These are phyloP conservation scores for Saccharomyces uvarum DNA, from an alignment of 1,139 yeast genomes.

Conservation along the genomic window DNA sequence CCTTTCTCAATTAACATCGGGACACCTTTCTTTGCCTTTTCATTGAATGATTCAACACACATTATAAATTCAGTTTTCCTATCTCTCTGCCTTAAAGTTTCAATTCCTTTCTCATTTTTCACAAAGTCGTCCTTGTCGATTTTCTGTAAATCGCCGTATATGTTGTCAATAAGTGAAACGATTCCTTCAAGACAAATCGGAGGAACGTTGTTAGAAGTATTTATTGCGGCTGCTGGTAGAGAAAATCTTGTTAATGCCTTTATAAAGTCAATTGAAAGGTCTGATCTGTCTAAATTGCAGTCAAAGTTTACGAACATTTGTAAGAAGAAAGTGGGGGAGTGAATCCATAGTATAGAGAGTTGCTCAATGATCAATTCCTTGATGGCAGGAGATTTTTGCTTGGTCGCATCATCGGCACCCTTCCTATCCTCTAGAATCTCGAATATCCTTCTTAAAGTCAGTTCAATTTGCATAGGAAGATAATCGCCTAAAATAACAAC, in stretches of 20 bases:
- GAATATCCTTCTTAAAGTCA: constrained; percentile 51
- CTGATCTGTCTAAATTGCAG: constrained; percentile 81
- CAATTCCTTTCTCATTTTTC: constrained; percentile 8
- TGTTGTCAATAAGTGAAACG: constrained; percentile 56
- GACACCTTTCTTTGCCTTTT: constrained; percentile 68
- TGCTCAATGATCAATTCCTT: constrained; percentile 81
- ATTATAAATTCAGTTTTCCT: constrained; percentile 64
- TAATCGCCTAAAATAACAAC: constrained; percentile 49
- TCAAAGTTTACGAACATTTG: constrained; percentile 74
- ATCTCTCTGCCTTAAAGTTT: constrained; percentile 38
- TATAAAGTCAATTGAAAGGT: constrained; percentile 58
- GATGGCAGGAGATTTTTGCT: constrained; percentile 34
- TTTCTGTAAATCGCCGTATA: constrained; percentile 48
- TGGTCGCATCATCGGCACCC: not conserved
- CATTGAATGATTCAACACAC: constrained; percentile 67
- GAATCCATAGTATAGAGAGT: constrained; percentile 70
- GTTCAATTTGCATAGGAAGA: constrained; percentile 60
- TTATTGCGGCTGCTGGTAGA: constrained; percentile 65
- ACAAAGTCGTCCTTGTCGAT: constrained; percentile 17
- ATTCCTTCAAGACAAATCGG: constrained; percentile 88
- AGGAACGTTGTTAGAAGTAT: constrained; percentile 79
- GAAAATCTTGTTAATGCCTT: constrained; percentile 68
- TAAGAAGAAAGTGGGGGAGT: constrained; percentile 70
- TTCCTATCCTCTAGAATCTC: constrained; percentile 42
- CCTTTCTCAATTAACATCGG: constrained; percentile 51